phyloP scores from a whole-genome alignment of 2,329 filamentous ascomycete species.

The Fusarium abutilonis region DNA sequence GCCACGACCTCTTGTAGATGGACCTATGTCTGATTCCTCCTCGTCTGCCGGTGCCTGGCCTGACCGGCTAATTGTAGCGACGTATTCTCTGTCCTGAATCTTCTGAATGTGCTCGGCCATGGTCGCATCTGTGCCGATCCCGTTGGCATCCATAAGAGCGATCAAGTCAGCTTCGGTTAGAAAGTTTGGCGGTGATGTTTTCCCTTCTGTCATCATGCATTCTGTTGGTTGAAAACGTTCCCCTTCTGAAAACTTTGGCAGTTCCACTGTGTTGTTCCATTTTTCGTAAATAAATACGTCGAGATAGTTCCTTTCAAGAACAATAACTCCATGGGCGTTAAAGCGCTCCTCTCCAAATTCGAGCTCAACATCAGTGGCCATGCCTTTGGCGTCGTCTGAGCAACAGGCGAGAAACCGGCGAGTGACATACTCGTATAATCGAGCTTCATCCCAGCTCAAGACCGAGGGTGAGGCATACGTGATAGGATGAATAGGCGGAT shows the following conservation, averaged over 20 bases:
- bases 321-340: constrained; percentile 81
- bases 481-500: constrained; percentile 96
- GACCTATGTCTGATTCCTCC: constrained; percentile 52
- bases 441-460: constrained; percentile 72
- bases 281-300: constrained; percentile 97
- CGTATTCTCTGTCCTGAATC: constrained; percentile 91
- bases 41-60: constrained; percentile 51
- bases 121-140: constrained; percentile 96
- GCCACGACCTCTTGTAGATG: constrained; percentile 58
- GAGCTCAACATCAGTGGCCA: constrained; percentile 85
- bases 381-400: constrained; percentile 89
- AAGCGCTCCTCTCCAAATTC: constrained; percentile 86
- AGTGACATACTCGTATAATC: constrained; percentile 91
- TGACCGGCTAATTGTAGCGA: constrained; percentile 67
- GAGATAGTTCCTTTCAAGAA: constrained; percentile 89
- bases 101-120: constrained; percentile 99
- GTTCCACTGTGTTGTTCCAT: constrained; percentile 86
- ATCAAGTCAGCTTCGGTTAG: constrained; percentile 96
- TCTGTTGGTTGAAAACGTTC: constrained; percentile 89
- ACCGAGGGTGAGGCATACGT: constrained; percentile 78
- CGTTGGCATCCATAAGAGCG: constrained; percentile 96
- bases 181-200: constrained; percentile 84
- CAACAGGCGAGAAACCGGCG: constrained; percentile 95
- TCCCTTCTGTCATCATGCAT: constrained; percentile 89
- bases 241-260: constrained; percentile 81